Conservation (phyloP, 2,329 filamentous ascomycete species). For the Tolypocladium inflatum region DNA sequence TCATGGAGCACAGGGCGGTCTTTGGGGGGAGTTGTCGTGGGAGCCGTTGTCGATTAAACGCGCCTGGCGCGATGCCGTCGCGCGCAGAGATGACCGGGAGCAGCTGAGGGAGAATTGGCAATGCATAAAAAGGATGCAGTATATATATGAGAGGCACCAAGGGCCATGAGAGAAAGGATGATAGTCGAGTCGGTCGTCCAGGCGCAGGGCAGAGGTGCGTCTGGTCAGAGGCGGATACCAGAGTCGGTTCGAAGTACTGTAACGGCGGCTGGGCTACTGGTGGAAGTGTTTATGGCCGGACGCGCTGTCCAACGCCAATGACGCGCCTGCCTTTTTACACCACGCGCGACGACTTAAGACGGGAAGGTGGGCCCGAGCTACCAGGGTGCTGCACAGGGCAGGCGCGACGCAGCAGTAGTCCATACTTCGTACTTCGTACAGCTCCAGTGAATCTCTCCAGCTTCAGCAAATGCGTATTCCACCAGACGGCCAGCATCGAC, state of each 20-base stretch:
- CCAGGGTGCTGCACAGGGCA: neutral
- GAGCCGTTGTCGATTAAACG: conserved; percentile 4
- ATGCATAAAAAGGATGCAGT: neutral
- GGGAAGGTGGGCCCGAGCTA: neutral
- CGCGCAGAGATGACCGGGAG: neutral
- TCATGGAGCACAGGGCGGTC: conserved; percentile 9
- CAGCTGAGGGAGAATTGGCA: neutral
- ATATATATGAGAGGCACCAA: neutral
- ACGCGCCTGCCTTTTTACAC: conserved; percentile 12
- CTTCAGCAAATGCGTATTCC: neutral
- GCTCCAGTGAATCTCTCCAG: neutral
- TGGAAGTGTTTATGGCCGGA: conserved; percentile 14
- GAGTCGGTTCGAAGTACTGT: neutral
- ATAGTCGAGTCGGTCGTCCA: neutral
- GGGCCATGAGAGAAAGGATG: neutral
- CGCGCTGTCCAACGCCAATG: conserved; percentile 12
- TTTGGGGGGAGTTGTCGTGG: neutral
- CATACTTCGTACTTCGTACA: too few species aligned
- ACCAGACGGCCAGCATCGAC: neutral
- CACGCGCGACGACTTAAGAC: neutral
- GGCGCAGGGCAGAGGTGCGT: neutral
- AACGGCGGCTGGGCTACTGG: neutral
- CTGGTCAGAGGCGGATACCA: neutral
- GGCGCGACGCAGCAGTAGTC: neutral
- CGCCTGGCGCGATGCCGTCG: conserved; percentile 7